These are phyloP conservation scores for Allium sativum DNA, from an alignment of 106 monocot species.

Conservation along the genomic window DNA sequence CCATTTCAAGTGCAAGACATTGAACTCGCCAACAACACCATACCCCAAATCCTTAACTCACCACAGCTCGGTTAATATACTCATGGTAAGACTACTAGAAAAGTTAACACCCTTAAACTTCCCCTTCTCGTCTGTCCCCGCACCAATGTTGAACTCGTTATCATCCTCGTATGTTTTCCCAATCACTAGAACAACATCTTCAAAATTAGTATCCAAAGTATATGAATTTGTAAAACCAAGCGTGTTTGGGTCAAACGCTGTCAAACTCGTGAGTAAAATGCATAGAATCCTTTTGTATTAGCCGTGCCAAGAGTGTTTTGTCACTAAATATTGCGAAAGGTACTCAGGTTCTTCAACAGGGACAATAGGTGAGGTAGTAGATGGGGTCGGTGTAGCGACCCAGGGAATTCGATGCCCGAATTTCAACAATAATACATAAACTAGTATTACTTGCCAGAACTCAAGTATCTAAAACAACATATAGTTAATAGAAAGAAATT, in stretches of 20 bases:
- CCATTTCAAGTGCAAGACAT: slow-evolving; percentile 69
- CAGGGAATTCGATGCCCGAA: too few species aligned
- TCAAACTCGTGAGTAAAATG: slow-evolving; percentile 42
- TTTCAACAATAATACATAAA: too few species aligned
- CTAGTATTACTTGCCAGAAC: too few species aligned
- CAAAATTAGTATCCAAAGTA: slow-evolving; percentile 46
- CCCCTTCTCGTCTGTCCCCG: slow-evolving; percentile 69
- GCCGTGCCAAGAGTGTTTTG: slow-evolving; percentile 97
- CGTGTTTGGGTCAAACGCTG: slow-evolving; percentile 72
- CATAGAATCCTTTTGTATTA: slow-evolving; percentile 88
- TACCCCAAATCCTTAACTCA: slow-evolving; percentile 30
- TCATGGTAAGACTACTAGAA: slow-evolving; percentile 55
- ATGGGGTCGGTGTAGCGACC: slow-evolving; percentile 9
- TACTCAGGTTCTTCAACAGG: slow-evolving; percentile 85
- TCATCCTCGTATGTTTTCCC: slow-evolving; percentile 22
- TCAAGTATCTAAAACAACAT: too few species aligned
- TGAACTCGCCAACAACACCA: slow-evolving; percentile 48
- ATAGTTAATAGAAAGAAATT: too few species aligned
- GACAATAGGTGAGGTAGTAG: slow-evolving; percentile 13
- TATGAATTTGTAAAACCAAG: slow-evolving; percentile 82
- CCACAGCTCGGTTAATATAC: slow-evolving; percentile 82
- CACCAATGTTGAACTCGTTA: slow-evolving; percentile 63
- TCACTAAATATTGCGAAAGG: slow-evolving; percentile 70
- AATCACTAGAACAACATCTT: slow-evolving; percentile 60
- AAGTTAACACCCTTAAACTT: slow-evolving; percentile 80